These are phyloP conservation scores for Colletotrichum falcatum DNA, from an alignment of 2,329 filamentous ascomycete genomes.

Conservation along the genomic window DNA sequence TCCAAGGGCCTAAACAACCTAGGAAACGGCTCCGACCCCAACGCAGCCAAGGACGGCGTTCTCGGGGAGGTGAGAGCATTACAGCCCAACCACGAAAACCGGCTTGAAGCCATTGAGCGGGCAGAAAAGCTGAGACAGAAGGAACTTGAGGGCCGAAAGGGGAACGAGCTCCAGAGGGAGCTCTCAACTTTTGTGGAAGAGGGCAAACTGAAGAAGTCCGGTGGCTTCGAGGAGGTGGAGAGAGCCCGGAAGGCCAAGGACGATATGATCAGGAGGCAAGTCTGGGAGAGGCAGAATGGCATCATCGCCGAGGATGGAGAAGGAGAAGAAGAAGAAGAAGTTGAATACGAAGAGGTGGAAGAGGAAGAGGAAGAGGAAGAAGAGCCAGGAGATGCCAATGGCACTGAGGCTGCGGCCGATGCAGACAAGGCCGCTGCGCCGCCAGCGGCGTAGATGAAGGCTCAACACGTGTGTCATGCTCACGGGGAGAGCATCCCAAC, in stretches of 20 bases:
- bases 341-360: conserved; percentile 40
- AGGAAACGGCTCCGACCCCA: conserved; percentile 72
- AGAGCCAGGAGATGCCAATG: conserved; percentile 5
- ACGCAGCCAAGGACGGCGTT: conserved; percentile 88
- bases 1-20: conserved; percentile 65
- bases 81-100: conserved; percentile 92
- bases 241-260: conserved; percentile 86
- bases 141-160: conserved; percentile 82
- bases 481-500: conserved; percentile 27
- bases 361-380: conserved; percentile 35
- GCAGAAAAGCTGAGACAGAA: conserved; percentile 92
- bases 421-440: conserved; percentile 27
- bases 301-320: conserved; percentile 55
- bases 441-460: neutral
- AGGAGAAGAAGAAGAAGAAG: conserved; percentile 44
- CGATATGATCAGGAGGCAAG: conserved; percentile 85
- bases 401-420: conserved; percentile 12
- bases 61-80: conserved; percentile 93
- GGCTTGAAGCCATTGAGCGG: conserved; percentile 96
- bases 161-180: conserved; percentile 85
- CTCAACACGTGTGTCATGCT: conserved; percentile 21
- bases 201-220: conserved; percentile 94
- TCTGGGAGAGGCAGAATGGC: conserved; percentile 76
- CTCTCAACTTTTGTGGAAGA: conserved; percentile 87
- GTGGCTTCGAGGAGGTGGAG: conserved; percentile 94